Conservation (phyloP, 2,329 filamentous ascomycete genomes). For the Fusarium sp. region DNA sequence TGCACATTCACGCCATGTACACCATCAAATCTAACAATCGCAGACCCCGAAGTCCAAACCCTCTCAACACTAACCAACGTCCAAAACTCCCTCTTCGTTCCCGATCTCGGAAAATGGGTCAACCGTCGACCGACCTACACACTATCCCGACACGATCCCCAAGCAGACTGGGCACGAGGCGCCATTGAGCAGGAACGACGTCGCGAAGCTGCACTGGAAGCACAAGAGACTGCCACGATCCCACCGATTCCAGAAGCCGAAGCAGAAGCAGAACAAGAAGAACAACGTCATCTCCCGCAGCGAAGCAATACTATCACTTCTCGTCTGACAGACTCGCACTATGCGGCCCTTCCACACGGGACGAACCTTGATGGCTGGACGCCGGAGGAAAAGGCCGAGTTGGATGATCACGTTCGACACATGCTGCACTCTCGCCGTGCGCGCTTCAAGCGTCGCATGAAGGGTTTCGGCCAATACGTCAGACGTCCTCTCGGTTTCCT, state of each 20-base stretch:
- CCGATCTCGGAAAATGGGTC: constrained; percentile 77
- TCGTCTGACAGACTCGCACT: constrained; percentile 73
- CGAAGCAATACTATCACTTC: constrained; percentile 71
- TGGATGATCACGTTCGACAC: constrained; percentile 88
- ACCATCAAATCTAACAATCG: neutral
- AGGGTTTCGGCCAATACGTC: constrained; percentile 83
- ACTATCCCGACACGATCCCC: constrained; percentile 61
- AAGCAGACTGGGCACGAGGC: constrained; percentile 37
- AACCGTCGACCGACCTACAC: constrained; percentile 84
- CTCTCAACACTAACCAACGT: constrained; percentile 87
- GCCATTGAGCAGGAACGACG: constrained; percentile 32
- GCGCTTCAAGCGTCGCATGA: constrained; percentile 81
- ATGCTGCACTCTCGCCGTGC: constrained; percentile 85
- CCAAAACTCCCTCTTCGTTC: constrained; percentile 88
- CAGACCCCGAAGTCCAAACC: constrained; percentile 85
- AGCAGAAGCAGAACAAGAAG: neutral
- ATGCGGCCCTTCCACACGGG: constrained; percentile 82
- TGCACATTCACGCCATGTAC: neutral
- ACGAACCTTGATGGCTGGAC: constrained; percentile 78
- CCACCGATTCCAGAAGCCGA: constrained; percentile 9
- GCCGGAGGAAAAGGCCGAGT: constrained; percentile 74
- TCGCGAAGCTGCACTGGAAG: constrained; percentile 17
- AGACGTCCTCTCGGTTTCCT: constrained; percentile 80
- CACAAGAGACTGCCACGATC: neutral
- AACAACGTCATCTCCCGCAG: constrained; percentile 41